Evolutionary conservation across 129 eudicot species (phyloP).

Genomic region (Flaveria trinervia): DNA sequence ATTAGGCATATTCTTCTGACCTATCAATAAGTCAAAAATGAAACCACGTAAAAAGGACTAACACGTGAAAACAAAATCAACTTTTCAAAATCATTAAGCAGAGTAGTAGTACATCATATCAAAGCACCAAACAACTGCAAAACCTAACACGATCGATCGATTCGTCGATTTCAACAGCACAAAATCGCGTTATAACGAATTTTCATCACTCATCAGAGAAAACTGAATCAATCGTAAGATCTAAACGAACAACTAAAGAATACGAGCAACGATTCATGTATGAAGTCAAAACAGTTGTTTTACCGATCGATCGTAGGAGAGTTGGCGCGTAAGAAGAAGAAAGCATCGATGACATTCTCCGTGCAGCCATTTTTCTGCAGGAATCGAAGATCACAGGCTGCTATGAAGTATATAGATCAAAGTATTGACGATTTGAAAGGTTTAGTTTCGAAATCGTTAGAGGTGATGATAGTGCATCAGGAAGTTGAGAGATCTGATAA

Average conservation of each 20-base stretch:
- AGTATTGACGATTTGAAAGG: background rate
- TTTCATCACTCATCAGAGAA: background rate
- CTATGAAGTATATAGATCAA: background rate
- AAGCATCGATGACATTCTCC: slow-evolving; percentile 59
- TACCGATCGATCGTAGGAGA: slow-evolving; percentile 54
- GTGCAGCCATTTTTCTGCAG: slow-evolving; percentile 54
- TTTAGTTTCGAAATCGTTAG: background rate
- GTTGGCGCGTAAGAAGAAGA: slow-evolving; percentile 51
- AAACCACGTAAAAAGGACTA: background rate
- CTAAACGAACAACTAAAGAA: background rate
- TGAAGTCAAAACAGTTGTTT: background rate
- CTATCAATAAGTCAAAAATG: background rate
- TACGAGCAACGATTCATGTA: background rate
- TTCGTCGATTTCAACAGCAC: background rate
- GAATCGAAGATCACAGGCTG: background rate
- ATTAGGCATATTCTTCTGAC: slow-evolving; percentile 4
- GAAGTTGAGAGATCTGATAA: background rate
- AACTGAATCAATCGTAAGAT: background rate
- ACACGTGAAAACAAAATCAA: background rate
- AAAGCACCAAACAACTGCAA: background rate
- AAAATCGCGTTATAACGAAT: background rate
- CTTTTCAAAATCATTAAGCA: background rate
- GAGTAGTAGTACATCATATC: background rate
- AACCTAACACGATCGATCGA: background rate
- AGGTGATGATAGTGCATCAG: slow-evolving; percentile 16